phyloP scores from a whole-genome alignment of 495 filamentous ascomycete species.

The Xylaria venustula region DNA sequence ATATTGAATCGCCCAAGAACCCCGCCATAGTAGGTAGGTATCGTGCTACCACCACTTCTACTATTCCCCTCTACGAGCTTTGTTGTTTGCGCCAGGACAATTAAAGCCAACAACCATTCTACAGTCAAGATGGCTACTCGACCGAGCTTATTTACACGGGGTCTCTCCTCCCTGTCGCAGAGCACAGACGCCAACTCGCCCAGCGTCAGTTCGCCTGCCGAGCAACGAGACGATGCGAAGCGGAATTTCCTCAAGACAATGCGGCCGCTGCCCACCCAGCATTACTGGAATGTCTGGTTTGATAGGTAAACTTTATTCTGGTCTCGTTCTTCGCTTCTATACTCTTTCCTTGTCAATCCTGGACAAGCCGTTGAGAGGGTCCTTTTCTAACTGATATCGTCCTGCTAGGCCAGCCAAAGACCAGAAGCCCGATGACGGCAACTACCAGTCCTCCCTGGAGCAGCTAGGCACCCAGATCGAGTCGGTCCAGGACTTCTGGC shows the following conservation, averaged over 20 bases:
- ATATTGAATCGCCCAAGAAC: background rate
- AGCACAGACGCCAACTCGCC: conserved; percentile 48
- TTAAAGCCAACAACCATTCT: background rate
- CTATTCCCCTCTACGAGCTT: background rate
- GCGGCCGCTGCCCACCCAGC: conserved; percentile 58
- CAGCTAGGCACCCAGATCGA: conserved; percentile 66
- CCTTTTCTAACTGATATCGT: conserved; percentile 13
- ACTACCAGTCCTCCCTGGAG: conserved; percentile 65
- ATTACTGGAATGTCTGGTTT: conserved; percentile 62
- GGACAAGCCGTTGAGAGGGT: background rate
- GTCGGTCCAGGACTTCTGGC: conserved; percentile 81
- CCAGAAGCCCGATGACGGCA: conserved; percentile 35
- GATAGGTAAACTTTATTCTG: conserved; percentile 39
- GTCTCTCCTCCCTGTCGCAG: conserved; percentile 52
- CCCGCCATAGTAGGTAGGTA: conserved; percentile 9
- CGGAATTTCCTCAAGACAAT: conserved; percentile 59
- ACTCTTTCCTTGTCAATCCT: background rate
- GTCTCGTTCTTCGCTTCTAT: too few relatives aligned
- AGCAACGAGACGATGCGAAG: conserved; percentile 59
- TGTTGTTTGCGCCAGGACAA: background rate
- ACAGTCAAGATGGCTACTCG: conserved; percentile 42
- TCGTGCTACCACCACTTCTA: background rate
- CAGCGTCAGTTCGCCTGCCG: conserved; percentile 51
- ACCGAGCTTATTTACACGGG: conserved; percentile 53
- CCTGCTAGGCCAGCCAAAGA: conserved; percentile 42